These are phyloP conservation scores for Suhomyces kunorum DNA, from an alignment of 1,139 yeast genomes.

Conservation along the genomic window DNA sequence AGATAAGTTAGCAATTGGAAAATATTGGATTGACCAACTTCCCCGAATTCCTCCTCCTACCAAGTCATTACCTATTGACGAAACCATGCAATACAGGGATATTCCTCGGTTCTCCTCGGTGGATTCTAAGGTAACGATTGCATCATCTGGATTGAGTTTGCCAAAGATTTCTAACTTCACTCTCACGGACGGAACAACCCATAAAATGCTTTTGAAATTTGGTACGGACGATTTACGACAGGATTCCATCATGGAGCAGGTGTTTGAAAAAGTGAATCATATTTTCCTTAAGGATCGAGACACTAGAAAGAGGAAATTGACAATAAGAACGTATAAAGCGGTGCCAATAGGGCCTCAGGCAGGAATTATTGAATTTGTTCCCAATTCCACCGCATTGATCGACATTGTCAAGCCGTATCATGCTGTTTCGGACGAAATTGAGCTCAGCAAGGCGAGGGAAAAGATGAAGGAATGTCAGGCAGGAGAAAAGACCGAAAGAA, in stretches of 20 bases:
- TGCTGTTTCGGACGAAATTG: constrained; percentile 46
- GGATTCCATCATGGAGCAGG: constrained; percentile 97
- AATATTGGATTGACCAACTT: constrained; percentile 57
- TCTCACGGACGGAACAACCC: constrained; percentile 58
- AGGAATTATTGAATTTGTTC: constrained; percentile 90
- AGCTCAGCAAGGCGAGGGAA: constrained; percentile 59
- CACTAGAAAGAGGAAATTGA: constrained; percentile 56
- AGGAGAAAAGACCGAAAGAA: constrained; percentile 45
- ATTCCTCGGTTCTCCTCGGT: constrained; percentile 52
- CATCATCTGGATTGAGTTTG: constrained; percentile 79
- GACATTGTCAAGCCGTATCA: constrained; percentile 68
- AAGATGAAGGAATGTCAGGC: constrained; percentile 62
- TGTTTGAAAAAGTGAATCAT: constrained; percentile 81
- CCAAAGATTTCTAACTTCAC: constrained; percentile 72
- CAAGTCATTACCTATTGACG: constrained; percentile 40
- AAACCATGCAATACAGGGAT: constrained; percentile 45
- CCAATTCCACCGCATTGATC: constrained; percentile 68
- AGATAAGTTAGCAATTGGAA: constrained; percentile 42
- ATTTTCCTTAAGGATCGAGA: constrained; percentile 59
- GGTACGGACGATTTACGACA: constrained; percentile 92
- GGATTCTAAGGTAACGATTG: constrained; percentile 52
- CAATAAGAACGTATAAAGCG: constrained; percentile 82
- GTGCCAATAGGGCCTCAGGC: constrained; percentile 85
- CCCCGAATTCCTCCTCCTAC: constrained; percentile 75
- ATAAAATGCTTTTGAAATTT: constrained; percentile 70